Evolutionary conservation across 768 basidiomycete genomes (phyloP).

Genomic region (Floccularia luteovirens): DNA sequence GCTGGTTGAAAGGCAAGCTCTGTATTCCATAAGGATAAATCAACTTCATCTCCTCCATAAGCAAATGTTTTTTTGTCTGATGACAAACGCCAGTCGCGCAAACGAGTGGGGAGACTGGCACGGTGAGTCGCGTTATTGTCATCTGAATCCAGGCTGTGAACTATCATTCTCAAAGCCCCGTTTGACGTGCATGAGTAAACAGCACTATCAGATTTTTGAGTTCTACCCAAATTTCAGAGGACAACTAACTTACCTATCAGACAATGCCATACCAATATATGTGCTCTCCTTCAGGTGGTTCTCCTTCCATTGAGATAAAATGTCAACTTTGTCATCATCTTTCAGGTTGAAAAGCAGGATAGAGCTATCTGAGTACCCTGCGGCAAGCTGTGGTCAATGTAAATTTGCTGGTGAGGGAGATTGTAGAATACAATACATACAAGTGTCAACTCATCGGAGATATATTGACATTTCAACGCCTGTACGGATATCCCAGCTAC

Average conservation of each 20-base stretch:
- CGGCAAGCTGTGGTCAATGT: constrained; percentile 62
- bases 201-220: constrained; percentile 21
- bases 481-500: constrained; percentile 20
- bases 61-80: constrained; percentile 49
- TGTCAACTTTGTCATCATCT: constrained; percentile 31
- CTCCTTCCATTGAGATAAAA: constrained; percentile 55
- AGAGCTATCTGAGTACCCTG: constrained; percentile 57
- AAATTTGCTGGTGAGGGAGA: not conserved
- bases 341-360: constrained; percentile 33
- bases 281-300: constrained; percentile 43
- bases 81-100: constrained; percentile 62
- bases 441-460: constrained; percentile 20
- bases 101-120: constrained; percentile 54
- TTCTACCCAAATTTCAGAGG: not conserved
- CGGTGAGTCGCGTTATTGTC: constrained; percentile 12
- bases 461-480: constrained; percentile 19
- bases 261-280: constrained; percentile 56
- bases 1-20: constrained; percentile 42
- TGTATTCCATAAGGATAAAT: constrained; percentile 73
- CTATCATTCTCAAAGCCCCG: constrained; percentile 60
- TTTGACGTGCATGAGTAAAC: constrained; percentile 70
- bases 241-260: constrained; percentile 34
- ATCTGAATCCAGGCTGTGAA: constrained; percentile 17
- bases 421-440: constrained; percentile 23
- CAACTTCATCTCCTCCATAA: constrained; percentile 85